These are phyloP conservation scores for Pythium aquatile DNA, from an alignment of 352 stramenopile genomes.

Conservation along the genomic window DNA sequence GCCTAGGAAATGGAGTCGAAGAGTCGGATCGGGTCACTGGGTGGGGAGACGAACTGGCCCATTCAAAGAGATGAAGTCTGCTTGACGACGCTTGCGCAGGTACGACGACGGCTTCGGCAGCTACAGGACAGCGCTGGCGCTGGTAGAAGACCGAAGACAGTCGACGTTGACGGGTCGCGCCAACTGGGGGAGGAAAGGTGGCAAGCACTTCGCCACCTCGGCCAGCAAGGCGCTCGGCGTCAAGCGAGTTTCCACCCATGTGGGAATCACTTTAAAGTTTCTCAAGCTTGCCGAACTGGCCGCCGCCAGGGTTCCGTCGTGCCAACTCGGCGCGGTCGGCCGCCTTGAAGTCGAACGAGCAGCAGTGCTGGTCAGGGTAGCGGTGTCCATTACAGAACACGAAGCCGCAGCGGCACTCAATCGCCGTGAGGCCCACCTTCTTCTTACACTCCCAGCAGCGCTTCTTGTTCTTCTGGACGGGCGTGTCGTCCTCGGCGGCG, in stretches of 20 bases:
- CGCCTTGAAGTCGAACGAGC: conserved; percentile 85
- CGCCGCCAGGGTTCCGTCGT: conserved; percentile 75
- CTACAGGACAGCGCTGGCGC: background rate
- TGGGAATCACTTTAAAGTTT: conserved; percentile 53
- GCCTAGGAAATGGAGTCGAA: conserved; percentile 11
- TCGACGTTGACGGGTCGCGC: background rate
- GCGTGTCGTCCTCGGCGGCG: conserved; percentile 29
- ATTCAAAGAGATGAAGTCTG: conserved; percentile 1
- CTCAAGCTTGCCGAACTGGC: conserved; percentile 84
- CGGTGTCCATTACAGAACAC: conserved; percentile 87
- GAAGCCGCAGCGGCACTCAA: conserved; percentile 88
- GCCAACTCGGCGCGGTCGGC: conserved; percentile 72
- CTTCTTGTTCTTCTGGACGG: conserved; percentile 89
- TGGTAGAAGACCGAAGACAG: background rate
- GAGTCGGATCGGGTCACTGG: conserved; percentile 24
- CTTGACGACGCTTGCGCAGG: background rate
- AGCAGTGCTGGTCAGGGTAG: conserved; percentile 86
- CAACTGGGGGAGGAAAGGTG: background rate
- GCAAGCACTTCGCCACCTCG: conserved; percentile 24
- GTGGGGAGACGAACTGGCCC: conserved; percentile 14
- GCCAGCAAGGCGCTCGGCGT: background rate
- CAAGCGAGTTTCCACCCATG: conserved; percentile 1
- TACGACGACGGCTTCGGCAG: background rate
- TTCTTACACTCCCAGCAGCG: conserved; percentile 92
- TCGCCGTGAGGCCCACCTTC: conserved; percentile 87